Percentiles rank a stretch among this genome's conserved stretches.
Conservation (phyloP, 2,329 filamentous ascomycete genomes). For the Tolypocladium paradoxum region DNA sequence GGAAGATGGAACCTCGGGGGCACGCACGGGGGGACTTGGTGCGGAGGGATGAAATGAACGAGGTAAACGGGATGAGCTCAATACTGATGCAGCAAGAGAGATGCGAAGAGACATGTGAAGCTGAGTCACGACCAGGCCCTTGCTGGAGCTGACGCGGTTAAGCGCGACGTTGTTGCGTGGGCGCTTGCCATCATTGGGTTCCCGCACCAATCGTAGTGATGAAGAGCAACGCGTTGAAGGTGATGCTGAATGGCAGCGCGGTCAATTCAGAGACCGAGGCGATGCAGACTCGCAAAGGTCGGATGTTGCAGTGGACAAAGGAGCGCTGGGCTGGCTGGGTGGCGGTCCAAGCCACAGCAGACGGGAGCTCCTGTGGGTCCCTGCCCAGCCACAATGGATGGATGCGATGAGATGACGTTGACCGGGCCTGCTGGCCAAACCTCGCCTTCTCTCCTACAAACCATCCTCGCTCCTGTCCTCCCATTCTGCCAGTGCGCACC, state of each 20-base stretch:
- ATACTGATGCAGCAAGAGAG: background rate
- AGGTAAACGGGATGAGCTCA: background rate
- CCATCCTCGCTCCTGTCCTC: background rate
- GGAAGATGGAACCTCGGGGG: background rate
- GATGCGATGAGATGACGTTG: slow-evolving; percentile 28
- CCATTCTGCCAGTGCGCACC: background rate
- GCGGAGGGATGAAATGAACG: background rate
- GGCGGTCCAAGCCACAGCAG: no score
- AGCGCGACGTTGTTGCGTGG: no score
- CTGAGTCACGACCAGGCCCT: background rate
- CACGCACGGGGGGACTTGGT: background rate
- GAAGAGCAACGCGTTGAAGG: no score
- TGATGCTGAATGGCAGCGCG: no score
- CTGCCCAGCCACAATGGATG: slow-evolving; percentile 13
- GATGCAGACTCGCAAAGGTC: no score
- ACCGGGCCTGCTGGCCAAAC: slow-evolving; percentile 10
- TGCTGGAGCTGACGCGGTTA: background rate
- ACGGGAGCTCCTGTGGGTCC: slow-evolving; percentile 3
- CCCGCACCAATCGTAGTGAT: no score
- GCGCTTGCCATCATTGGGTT: no score
- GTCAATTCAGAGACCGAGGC: no score
- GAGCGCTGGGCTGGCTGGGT: no score
- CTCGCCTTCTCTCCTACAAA: slow-evolving; percentile 1
- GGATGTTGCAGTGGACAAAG: no score
- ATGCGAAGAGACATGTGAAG: background rate